Conservation (phyloP, 179 eudicot species). For the Monotropa hypopitys region DNA sequence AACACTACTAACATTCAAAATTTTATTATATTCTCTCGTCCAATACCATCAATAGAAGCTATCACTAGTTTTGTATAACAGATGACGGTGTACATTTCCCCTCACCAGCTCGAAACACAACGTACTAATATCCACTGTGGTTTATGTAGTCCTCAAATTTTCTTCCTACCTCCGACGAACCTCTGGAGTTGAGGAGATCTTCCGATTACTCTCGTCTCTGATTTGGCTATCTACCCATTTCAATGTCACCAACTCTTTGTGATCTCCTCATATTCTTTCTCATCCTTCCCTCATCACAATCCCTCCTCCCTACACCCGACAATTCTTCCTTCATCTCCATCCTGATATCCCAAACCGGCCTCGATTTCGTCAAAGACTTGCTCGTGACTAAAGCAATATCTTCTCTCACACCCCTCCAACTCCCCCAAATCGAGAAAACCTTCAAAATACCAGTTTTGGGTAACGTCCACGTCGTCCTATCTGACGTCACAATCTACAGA, state of each 20-base stretch:
- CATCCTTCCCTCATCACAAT: not conserved
- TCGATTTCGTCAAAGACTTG: slow-evolving; percentile 46
- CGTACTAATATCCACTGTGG: not conserved
- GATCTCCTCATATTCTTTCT: slow-evolving; percentile 4
- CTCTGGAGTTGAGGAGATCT: not conserved
- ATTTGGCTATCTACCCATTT: not conserved
- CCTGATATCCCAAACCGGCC: slow-evolving; percentile 39
- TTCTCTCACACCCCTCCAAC: slow-evolving; percentile 39
- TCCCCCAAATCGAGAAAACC: slow-evolving; percentile 42
- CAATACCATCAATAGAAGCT: no score
- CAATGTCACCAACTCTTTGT: slow-evolving; percentile 1
- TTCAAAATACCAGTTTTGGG: slow-evolving; percentile 60
- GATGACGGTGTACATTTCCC: not conserved
- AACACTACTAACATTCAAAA: no score
- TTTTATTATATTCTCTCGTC: no score
- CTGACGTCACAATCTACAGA: slow-evolving; percentile 39
- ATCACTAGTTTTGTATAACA: no score
- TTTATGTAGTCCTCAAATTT: not conserved
- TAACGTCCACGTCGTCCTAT: slow-evolving; percentile 33
- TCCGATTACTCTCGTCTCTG: not conserved
- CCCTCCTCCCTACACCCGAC: slow-evolving; percentile 5
- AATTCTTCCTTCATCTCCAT: slow-evolving; percentile 42
- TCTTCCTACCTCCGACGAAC: not conserved
- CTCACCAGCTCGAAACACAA: not conserved
- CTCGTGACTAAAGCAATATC: slow-evolving; percentile 48